Conservation (phyloP, 2,329 filamentous ascomycete species). For the Nothophoma quercina region DNA sequence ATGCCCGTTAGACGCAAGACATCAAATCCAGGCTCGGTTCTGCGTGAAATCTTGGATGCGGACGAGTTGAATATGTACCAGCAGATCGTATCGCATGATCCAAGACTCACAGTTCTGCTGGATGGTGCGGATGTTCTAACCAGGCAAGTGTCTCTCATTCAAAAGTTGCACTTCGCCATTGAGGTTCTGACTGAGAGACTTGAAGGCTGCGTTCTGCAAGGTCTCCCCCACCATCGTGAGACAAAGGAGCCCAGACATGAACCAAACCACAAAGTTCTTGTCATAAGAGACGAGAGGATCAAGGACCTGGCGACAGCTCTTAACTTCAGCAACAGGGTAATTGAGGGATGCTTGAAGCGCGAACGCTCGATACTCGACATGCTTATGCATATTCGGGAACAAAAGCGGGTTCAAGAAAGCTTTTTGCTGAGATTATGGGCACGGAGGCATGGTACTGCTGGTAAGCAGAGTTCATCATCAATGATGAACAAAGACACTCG, state of each 20-base stretch:
- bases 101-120: neutral
- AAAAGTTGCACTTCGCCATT: constrained; percentile 18
- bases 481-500: too few species aligned
- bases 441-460: too few species aligned
- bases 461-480: too few species aligned
- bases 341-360: constrained; percentile 25
- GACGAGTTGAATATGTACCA: constrained; percentile 5
- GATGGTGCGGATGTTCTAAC: neutral
- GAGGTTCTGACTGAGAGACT: constrained; percentile 19
- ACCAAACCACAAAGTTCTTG: too few species aligned
- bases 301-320: constrained; percentile 10
- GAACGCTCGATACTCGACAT: constrained; percentile 14
- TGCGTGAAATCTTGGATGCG: neutral
- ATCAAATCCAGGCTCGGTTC: neutral
- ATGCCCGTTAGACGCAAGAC: neutral
- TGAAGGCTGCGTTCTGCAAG: constrained; percentile 20
- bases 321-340: constrained; percentile 14
- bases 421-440: neutral
- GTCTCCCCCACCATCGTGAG: too few species aligned
- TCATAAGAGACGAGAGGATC: too few species aligned
- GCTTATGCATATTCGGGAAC: neutral
- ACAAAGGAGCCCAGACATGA: too few species aligned
- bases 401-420: neutral
- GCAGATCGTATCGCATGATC: neutral
- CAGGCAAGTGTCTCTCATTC: constrained; percentile 21